Conservation (phyloP, 2,329 filamentous ascomycete genomes). For the Thielaviopsis euricoi region DNA sequence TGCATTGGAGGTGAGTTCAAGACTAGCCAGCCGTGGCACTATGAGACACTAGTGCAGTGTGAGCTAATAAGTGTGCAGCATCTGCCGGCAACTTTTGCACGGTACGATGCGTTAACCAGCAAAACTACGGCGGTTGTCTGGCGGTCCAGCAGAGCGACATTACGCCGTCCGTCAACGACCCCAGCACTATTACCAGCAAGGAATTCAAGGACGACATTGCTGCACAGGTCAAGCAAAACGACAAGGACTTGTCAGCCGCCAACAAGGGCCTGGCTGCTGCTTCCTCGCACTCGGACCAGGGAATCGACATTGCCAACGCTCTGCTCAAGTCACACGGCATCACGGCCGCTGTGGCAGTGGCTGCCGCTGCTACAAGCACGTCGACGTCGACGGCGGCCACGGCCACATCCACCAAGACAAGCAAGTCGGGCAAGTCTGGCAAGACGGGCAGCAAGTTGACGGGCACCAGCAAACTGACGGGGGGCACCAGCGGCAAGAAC, state of each 20-base stretch:
- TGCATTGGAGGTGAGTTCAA: conserved; percentile 31
- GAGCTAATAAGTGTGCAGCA: conserved; percentile 20
- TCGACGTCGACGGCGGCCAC: not conserved
- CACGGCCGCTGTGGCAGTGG: not conserved
- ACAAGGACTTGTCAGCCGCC: conserved; percentile 2
- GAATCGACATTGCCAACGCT: conserved; percentile 6
- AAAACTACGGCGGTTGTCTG: conserved; percentile 40
- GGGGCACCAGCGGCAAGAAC: not conserved
- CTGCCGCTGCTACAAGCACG: not conserved
- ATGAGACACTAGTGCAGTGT: no score
- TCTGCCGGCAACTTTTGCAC: conserved; percentile 43
- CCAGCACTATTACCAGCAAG: conserved; percentile 1
- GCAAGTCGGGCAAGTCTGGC: not conserved
- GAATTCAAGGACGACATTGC: conserved; percentile 8
- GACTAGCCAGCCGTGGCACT: no score
- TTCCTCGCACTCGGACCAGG: not conserved
- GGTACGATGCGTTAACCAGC: conserved; percentile 39
- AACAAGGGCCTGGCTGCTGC: conserved; percentile 6
- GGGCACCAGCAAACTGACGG: not conserved
- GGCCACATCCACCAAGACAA: not conserved
- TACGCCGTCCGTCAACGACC: conserved; percentile 4
- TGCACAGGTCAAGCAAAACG: conserved; percentile 8
- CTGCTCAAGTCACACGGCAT: conserved; percentile 1
- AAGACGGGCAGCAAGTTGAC: not conserved
- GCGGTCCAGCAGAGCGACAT: conserved; percentile 33